Conservation (phyloP, 2,329 filamentous ascomycete genomes). For the Hymenoscyphus fraxineus region DNA sequence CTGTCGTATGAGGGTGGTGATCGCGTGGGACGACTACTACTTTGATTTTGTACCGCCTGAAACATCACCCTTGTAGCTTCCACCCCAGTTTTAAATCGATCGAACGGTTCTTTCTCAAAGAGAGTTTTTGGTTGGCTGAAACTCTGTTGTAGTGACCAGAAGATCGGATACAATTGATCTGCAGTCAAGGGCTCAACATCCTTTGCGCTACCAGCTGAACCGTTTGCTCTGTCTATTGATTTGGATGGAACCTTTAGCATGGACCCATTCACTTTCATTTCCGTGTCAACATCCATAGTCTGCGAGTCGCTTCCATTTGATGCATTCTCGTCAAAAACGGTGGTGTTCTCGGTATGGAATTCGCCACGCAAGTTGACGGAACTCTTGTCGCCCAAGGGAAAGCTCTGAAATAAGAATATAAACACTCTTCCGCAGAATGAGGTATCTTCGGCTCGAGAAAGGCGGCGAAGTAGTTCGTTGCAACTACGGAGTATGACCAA, state of each 20-base stretch:
- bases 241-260: slow-evolving; percentile 28
- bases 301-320: slow-evolving; percentile 40
- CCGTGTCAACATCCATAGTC: slow-evolving; percentile 65
- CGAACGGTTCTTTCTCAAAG: slow-evolving; percentile 68
- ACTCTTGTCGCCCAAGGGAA: slow-evolving; percentile 92
- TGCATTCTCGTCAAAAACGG: slow-evolving; percentile 66
- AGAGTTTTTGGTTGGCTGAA: slow-evolving; percentile 87
- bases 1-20: slow-evolving; percentile 51
- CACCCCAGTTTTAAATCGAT: slow-evolving; percentile 58
- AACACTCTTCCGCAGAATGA: slow-evolving; percentile 97
- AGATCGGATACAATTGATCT: slow-evolving; percentile 78
- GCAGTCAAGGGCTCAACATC: slow-evolving; percentile 57
- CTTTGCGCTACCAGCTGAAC: slow-evolving; percentile 36
- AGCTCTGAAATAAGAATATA: slow-evolving; percentile 97
- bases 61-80: slow-evolving; percentile 69
- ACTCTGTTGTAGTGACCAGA: slow-evolving; percentile 88
- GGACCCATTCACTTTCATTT: slow-evolving; percentile 31
- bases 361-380: slow-evolving; percentile 95
- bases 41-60: slow-evolving; percentile 56
- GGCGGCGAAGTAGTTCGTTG: slow-evolving; percentile 86
- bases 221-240: slow-evolving; percentile 12
- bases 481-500: slow-evolving; percentile 88
- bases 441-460: slow-evolving; percentile 95
- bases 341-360: slow-evolving; percentile 93
- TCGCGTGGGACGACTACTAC: slow-evolving; percentile 47